Evolutionary conservation across 2,329 filamentous ascomycete genomes (phyloP).

Genomic region (Microcyclospora pomicola): DNA sequence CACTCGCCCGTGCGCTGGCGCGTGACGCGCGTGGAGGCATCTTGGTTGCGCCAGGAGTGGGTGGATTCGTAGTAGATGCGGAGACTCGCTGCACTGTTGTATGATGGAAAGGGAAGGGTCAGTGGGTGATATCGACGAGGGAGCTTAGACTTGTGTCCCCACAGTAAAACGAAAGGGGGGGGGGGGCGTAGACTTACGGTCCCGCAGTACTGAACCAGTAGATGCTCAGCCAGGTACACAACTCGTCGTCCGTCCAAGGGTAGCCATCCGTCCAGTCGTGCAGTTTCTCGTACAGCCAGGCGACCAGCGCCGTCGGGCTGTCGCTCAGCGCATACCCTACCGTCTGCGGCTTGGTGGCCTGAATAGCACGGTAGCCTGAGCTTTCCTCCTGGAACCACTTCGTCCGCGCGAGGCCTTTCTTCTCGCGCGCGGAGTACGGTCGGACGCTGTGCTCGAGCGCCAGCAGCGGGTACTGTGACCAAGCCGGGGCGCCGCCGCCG

Average conservation of each 20-base stretch:
- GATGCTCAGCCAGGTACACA: constrained; percentile 60
- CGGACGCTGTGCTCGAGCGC: constrained; percentile 42
- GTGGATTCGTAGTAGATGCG: constrained; percentile 59
- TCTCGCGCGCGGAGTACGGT: constrained; percentile 41
- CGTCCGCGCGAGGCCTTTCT: constrained; percentile 37
- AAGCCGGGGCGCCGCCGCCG: constrained; percentile 29
- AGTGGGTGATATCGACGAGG: too few relatives aligned
- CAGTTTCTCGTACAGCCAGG: constrained; percentile 73
- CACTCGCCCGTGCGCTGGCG: constrained; percentile 23
- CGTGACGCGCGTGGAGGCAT: not conserved
- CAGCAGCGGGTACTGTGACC: constrained; percentile 40
- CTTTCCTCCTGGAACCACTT: constrained; percentile 46
- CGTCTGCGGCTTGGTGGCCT: constrained; percentile 59
- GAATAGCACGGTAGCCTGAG: constrained; percentile 44
- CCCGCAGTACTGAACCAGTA: constrained; percentile 60
- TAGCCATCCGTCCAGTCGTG: constrained; percentile 63
- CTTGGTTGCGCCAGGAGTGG: constrained; percentile 23
- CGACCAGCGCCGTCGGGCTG: constrained; percentile 54
- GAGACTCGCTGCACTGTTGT: constrained; percentile 39
- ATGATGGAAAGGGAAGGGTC: too few relatives aligned
- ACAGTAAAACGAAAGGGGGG: too few relatives aligned
- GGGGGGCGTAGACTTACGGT: constrained; percentile 22
- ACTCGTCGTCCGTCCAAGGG: constrained; percentile 61
- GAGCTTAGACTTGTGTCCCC: too few relatives aligned
- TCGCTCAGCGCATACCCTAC: constrained; percentile 56